Percentiles rank a stretch among this genome's conserved stretches.
Conservation (phyloP, 2,329 filamentous ascomycete species). For the Cordyceps cicadae region DNA sequence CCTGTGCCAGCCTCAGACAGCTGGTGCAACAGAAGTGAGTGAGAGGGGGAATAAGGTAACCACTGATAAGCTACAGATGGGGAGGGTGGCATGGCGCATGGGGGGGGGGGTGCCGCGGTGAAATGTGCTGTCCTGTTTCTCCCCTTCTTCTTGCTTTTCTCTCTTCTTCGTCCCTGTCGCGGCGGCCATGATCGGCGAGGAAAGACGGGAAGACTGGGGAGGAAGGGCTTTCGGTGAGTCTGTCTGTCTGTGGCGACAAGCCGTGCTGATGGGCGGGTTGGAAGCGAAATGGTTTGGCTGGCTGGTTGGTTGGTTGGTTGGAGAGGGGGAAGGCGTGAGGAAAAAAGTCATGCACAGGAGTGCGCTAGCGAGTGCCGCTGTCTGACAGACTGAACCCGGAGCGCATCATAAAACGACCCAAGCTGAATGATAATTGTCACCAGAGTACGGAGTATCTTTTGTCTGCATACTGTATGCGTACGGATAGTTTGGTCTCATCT, state of each 20-base stretch:
- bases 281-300: background rate
- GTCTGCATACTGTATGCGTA: background rate
- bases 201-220: background rate
- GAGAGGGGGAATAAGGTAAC: background rate
- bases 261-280: background rate
- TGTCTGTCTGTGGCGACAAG: too few relatives aligned
- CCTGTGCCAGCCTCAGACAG: background rate
- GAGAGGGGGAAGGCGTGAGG: too few relatives aligned
- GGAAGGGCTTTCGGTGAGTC: too few relatives aligned
- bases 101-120: background rate
- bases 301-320: background rate
- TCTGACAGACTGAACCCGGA: background rate
- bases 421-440: background rate
- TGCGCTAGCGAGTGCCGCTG: background rate
- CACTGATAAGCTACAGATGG: background rate
- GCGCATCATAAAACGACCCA: background rate
- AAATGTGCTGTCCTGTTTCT: background rate
- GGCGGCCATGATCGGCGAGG: background rate
- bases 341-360: background rate
- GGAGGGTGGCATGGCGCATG: background rate
- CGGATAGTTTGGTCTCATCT: background rate
- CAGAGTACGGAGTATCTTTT: too few relatives aligned
- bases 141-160: background rate
- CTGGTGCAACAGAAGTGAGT: background rate
- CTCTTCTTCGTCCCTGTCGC: too few relatives aligned